Evolutionary conservation across 2,329 filamentous ascomycete species (phyloP).

Genomic region (Chaetomiaceae sp.): DNA sequence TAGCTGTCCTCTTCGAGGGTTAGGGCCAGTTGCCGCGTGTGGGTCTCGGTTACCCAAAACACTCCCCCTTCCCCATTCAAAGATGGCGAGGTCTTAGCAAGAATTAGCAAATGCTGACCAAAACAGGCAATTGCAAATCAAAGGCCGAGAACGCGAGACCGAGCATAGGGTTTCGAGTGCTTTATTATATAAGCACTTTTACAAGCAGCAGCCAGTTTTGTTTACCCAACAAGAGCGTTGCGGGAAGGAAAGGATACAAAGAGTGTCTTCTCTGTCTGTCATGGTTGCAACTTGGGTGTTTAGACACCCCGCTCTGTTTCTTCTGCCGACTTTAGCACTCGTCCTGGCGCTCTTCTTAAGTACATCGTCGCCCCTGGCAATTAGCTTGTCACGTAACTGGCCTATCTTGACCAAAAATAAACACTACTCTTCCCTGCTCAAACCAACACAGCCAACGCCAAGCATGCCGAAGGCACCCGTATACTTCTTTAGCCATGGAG

Average conservation of each 20-base stretch:
- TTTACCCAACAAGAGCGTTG: no score
- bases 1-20: background rate
- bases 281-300: slow-evolving; percentile 16
- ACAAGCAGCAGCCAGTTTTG: no score
- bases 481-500: slow-evolving; percentile 50
- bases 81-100: background rate
- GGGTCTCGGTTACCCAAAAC: no score
- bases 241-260: background rate
- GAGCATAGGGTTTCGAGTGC: background rate
- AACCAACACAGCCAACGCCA: slow-evolving; percentile 4
- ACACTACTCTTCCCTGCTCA: slow-evolving; percentile 8
- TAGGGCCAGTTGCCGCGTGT: background rate
- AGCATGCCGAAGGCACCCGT: slow-evolving; percentile 37
- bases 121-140: background rate
- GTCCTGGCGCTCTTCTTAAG: slow-evolving; percentile 20
- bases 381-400: slow-evolving; percentile 3
- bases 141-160: slow-evolving; percentile 5
- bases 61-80: no score
- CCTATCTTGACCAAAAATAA: slow-evolving; percentile 17
- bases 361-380: slow-evolving; percentile 11
- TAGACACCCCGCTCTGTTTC: slow-evolving; percentile 16
- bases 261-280: background rate
- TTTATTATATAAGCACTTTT: no score
- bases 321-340: slow-evolving; percentile 17
- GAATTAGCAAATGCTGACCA: slow-evolving; percentile 16